These are phyloP conservation scores for Zygosaccharomyces siamensis DNA, from an alignment of 805 yeast genomes.

Conservation along the genomic window DNA sequence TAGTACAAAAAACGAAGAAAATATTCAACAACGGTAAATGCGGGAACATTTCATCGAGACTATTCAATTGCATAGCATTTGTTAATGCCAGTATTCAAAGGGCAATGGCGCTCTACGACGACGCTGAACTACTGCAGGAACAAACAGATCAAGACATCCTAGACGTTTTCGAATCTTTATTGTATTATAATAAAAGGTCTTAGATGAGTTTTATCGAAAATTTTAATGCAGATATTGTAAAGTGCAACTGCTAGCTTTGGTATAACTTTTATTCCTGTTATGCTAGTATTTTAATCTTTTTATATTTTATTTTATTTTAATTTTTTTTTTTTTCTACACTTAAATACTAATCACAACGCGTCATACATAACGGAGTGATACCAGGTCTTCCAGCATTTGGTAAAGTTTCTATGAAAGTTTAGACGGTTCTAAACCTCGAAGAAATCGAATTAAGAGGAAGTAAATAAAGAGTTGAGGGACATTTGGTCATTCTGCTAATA, in stretches of 20 bases:
- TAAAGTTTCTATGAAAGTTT: not conserved
- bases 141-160: constrained; percentile 15
- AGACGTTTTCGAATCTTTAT: constrained; percentile 14
- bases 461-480: not conserved
- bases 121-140: constrained; percentile 8
- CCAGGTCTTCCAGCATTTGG: not conserved
- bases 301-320: not conserved
- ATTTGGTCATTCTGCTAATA: not conserved
- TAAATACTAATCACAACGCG: constrained; percentile 1
- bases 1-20: constrained; percentile 29
- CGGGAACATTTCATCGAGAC: constrained; percentile 17
- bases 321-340: constrained; percentile 1
- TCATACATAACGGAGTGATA: constrained; percentile 1
- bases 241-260: not conserved
- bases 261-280: not conserved
- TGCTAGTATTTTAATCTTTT: not conserved
- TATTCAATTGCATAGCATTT: constrained; percentile 21
- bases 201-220: not conserved
- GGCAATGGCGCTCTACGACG: constrained; percentile 25
- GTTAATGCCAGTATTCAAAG: constrained; percentile 21
- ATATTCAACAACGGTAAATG: constrained; percentile 30
- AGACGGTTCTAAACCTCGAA: not conserved
- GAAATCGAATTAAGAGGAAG: not conserved
- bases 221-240: not conserved
- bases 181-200: constrained; percentile 10